Evolutionary conservation across 2,329 filamentous ascomycete species (phyloP), one percentile per base, ranked within the genome.

Genomic region (Fusarium sp.): DNA sequence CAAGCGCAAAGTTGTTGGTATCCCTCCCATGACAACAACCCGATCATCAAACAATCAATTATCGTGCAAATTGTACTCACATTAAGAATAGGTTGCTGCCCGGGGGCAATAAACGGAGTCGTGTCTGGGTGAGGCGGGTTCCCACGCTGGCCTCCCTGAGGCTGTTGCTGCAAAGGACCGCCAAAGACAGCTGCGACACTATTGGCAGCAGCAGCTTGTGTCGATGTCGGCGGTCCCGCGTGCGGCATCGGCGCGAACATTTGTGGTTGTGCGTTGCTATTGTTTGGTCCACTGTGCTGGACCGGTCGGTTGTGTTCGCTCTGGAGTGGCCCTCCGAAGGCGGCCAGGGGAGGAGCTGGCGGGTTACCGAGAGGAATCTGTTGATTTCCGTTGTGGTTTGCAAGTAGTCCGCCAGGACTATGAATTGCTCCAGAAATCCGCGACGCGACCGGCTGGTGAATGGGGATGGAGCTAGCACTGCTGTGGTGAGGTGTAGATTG

Each of bases 391-490:
- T 90, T 89, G 72, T 93, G 89, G 70, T 90, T 93, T 11, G 91
- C 88, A 38, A 98, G 88, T 35, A 98, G 86, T 11, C 95, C 95
- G 71, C 96, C 95, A 3, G 95, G 95, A 44, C 94, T 97, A 77
- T 97, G 95, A 58, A 98, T 97, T 53, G 93, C 92, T 68, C 90
- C 92, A 59, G 91, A 82, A 67, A 93, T 84, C 80, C 94, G 85
- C 77, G 94, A 89, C 66, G 95, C 95, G 62, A 98, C 94, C 8
- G 95, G 95, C 79, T 98, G 95, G 80, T 98, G 95, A 74, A 98
- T 91, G 56, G 94, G 93, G 56, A 97, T 93, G 5, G 94, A 93
- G 59, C 92, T 93, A 38, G 93, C 91, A 76, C 93, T 94, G 80
- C 92, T 96, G 79, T 98, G 94, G 76, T 96, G 93, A 65, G 79